Base-by-base conservation (phyloP, 768 basidiomycete genomes). In the Cystobasidium ongulense region DNA sequence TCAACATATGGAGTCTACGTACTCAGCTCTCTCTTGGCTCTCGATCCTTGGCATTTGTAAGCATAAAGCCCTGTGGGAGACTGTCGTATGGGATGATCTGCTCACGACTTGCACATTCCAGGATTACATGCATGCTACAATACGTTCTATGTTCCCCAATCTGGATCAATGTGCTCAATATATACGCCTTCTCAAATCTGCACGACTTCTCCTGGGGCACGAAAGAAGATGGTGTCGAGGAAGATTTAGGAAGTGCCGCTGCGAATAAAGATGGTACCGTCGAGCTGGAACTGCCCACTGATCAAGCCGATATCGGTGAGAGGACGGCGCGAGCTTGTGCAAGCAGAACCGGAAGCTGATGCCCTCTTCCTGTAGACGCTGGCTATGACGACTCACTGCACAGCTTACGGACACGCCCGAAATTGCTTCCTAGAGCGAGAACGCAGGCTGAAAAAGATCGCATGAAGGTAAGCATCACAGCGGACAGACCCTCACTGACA, bases 361-460 rank as follows among this genome's bases (percentile, higher is more conserved):
- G 46, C n/a, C n/a, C 5, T 21, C 7, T 50, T 1, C 50, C 3
- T 59, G 29, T 54, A 78, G 89, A 93, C 78, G 88, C 88, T 35
- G 86, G 89, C 66, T 99, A 98, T 79, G 91, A 95, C 75, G 90
- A 91, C 75, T 92, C 94, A 2, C 86, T 96, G 36, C 87, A 89
- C 78, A 87, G 65, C 43, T 75, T 80, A 74, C 76, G 76, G 57
- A 78, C 78, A 11, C 46, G 76, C 25, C 78, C 78, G 17, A 78
- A 77, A 75, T 74, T 78, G 18, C 54, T 82, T 38, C 80, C 81
- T 50, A 72, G 79, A 1, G 76, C 78, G 1, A 76, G 78, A 15
- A 76, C 72, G 27, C 65, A 75, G 33, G 77, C 76, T 29, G 68
- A 78, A 68, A 77, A 79, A 33, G 81, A 81, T 68, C 80, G 80